Conservation (phyloP, 106 monocot genomes). For the Alisma plantagoaquatica region DNA sequence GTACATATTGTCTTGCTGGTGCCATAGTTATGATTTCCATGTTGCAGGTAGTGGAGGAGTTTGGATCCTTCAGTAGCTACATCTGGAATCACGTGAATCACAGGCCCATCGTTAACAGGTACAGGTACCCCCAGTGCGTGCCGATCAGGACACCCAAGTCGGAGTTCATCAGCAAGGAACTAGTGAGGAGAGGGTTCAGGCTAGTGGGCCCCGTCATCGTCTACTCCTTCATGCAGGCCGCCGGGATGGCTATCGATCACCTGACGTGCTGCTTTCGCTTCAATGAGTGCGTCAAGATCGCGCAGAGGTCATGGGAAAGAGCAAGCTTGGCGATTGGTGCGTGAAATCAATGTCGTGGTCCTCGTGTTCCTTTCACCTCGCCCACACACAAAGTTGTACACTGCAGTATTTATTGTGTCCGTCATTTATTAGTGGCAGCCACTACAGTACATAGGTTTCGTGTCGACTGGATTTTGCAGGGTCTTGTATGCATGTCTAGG, state of each 20-base stretch:
- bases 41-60: slow-evolving; percentile 58
- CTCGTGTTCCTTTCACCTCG: no score
- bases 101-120: slow-evolving; percentile 41
- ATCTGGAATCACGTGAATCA: slow-evolving; percentile 83
- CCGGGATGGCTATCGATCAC: slow-evolving; percentile 78
- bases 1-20: no score
- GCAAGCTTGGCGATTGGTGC: slow-evolving; percentile 40
- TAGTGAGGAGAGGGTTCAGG: slow-evolving; percentile 68
- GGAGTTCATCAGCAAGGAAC: slow-evolving; percentile 78
- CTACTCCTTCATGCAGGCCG: slow-evolving; percentile 89
- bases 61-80: slow-evolving; percentile 82
- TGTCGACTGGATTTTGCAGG: no score
- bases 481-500: no score
- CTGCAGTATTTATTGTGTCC: no score
- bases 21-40: no score
- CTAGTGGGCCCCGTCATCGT: slow-evolving; percentile 72
- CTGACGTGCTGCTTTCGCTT: slow-evolving; percentile 61
- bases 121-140: slow-evolving; percentile 37
- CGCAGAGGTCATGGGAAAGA: slow-evolving; percentile 42
- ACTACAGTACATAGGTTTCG: no score
- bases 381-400: no score
- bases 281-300: slow-evolving; percentile 40
- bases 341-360: no score
- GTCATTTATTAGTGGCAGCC: no score
- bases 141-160: slow-evolving; percentile 69